A percentile compares a stretch with the other conserved stretches of the same genome.
Evolutionary conservation across 495 filamentous ascomycete species (phyloP).

Genomic region (Diplogelasinospora grovesii): DNA sequence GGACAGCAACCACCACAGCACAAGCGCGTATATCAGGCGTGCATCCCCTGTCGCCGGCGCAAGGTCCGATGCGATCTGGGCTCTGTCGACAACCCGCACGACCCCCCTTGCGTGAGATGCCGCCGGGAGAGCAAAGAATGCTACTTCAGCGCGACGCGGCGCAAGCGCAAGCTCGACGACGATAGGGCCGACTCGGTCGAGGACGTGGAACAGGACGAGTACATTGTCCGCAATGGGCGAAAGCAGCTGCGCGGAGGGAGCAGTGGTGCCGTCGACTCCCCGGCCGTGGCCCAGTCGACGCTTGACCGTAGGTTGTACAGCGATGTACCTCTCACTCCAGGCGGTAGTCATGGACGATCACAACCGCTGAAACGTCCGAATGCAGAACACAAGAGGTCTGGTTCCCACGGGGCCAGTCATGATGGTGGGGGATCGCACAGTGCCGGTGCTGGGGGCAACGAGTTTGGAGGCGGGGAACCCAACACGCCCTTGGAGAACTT

Average conservation of each 20-base stretch:
- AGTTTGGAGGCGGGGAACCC: constrained; percentile 32
- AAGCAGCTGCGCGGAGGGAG: constrained; percentile 45
- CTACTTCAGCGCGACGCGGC: constrained; percentile 90
- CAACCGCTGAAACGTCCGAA: constrained; percentile 51
- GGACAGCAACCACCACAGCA: constrained; percentile 38
- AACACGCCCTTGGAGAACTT: constrained; percentile 50
- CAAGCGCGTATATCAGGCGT: constrained; percentile 75
- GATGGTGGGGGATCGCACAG: no score
- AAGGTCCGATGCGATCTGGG: constrained; percentile 94
- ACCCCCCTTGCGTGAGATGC: constrained; percentile 91
- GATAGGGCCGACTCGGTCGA: constrained; percentile 41
- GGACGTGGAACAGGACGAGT: constrained; percentile 47
- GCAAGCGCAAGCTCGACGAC: constrained; percentile 79
- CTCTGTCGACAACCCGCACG: constrained; percentile 88
- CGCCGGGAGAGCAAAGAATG: constrained; percentile 90
- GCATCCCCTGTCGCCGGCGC: constrained; percentile 82
- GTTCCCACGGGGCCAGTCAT: constrained; percentile 23
- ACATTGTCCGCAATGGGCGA: constrained; percentile 48
- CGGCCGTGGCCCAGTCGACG: constrained; percentile 22
- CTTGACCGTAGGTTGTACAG: constrained; percentile 39
- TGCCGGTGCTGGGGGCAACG: no score
- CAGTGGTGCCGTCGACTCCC: constrained; percentile 32
- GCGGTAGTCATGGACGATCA: constrained; percentile 50
- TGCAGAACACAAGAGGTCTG: constrained; percentile 22
- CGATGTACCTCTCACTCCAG: constrained; percentile 53